phyloP scores from a whole-genome alignment of 495 filamentous ascomycete genomes.

The Xylaria sp. region DNA sequence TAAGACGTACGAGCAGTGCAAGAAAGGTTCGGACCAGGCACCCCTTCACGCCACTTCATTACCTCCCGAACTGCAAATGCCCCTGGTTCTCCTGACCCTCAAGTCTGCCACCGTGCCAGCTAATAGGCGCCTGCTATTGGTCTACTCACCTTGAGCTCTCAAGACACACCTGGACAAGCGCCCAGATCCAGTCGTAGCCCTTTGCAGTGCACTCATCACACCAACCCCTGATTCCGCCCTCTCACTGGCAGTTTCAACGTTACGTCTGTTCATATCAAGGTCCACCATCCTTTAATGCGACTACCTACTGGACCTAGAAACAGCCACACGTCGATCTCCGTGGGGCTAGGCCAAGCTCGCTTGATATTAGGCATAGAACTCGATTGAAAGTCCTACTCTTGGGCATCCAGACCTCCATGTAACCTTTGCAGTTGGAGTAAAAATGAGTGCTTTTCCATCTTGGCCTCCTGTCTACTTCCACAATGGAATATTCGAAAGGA shows the following conservation, averaged over 20 bases:
- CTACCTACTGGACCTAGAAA: background rate
- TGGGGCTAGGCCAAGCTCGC: background rate
- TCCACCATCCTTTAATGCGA: slow-evolving; percentile 9
- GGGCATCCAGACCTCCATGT: background rate
- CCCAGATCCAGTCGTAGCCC: background rate
- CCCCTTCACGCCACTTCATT: background rate
- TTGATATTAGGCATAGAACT: background rate
- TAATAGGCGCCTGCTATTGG: background rate
- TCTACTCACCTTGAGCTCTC: background rate
- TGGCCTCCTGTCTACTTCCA: background rate
- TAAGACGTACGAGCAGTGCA: background rate
- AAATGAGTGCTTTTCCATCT: background rate
- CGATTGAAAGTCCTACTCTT: slow-evolving; percentile 2
- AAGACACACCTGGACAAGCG: background rate
- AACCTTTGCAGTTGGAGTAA: background rate
- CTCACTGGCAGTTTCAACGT: slow-evolving; percentile 5
- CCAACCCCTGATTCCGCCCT: background rate
- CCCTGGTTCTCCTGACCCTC: background rate
- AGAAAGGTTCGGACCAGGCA: background rate
- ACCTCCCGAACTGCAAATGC: background rate
- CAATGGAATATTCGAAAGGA: background rate
- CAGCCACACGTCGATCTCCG: slow-evolving; percentile 5
- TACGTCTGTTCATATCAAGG: background rate
- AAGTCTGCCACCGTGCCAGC: background rate
- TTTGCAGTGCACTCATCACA: background rate